Evolutionary conservation across 345 rosid species (phyloP), one percentile per base, ranked within the genome.

Genomic region (Hibiscus mutabilis): DNA sequence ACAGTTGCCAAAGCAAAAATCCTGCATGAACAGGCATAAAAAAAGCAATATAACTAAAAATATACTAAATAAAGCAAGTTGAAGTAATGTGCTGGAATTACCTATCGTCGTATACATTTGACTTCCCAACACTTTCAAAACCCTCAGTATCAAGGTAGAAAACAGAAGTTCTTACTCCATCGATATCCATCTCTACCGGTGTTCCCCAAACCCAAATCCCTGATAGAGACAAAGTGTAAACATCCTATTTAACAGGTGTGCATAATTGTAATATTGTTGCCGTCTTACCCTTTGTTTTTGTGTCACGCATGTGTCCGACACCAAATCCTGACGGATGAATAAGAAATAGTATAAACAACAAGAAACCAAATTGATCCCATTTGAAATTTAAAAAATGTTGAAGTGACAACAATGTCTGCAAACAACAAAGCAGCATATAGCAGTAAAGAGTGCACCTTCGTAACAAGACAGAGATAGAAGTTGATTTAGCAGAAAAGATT

Each of bases 151-250:
- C 99, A 56, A 95, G 97, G 84, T 92, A 95, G 81, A 95, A 84
- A 53, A 92, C 88, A 6, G 99, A 87, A 79, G 97, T 89, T 83
- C 80, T 90, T 9, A 83, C 86, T 70, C 96, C 99, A 42, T 85
- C 80, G 66, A 95, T 86, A 46, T 88, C 89, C 76, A 90, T 42
- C 79, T 88, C 98, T 69, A 84, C 2, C 35, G 99, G 98, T 68
- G 87, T 79, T 82, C 99, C 99, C 99, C 99, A 95, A n/a, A 90
- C 90, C 99, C 99, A 95, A 73, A 95, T 88, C 73, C 99, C 99
- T 95, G 77, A 29, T 60, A 72, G 62, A 79, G 73, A 69, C 31
- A 71, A 72, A 55, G 37, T 61, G 52, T 7, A 55, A 31, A 66
- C 49, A 51, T 65, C 66, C 63, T n/a, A 65, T 61, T 72, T 58